Base-by-base conservation (phyloP, 2,329 filamentous ascomycete genomes). In the Tetracladium maxilliforme region DNA sequence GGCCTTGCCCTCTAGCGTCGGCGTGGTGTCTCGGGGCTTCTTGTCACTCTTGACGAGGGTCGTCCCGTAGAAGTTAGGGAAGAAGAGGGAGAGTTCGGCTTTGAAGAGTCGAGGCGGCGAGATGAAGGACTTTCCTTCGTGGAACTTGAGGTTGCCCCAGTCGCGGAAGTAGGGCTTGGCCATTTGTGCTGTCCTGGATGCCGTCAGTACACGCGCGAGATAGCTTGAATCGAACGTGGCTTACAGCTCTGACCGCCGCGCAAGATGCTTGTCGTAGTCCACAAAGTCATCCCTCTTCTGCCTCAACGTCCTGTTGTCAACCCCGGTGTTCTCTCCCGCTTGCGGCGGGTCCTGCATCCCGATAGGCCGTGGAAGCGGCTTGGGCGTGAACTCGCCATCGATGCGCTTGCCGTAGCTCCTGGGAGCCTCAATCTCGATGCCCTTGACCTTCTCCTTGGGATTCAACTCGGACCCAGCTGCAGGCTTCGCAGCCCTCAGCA, bases 91-190 rank as follows among this genome's bases (percentile, higher is more conserved):
- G 25, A 73, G 65, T 19, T 92, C 81, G 35, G 65, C 65, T 42
- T 74, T 78, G 63, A 95, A 95, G 24, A 87, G 64, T n/a, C 77
- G 64, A 4, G 79, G 70, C 19, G 87, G 87, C 12, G 83, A 74
- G 25, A 87, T 58, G 54, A 94, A 98, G 14, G 83, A 83, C 53
- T 98, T 98, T 42, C 90, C 90, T 40, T 84, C 71, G 53, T 90
- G 75, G 36, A 75, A 66, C 26, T 64, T 62, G 50, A 94, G 68
- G 52, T 92, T 90, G 31, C 70, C 70, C 79, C 84, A 94, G 61
- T 98, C 87, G 48, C 84, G 79, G 57, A 93, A 98, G 53, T 98
- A 98, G 3, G 87, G 86, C 30, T 81, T 80, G 12, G 75, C 61
- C 43, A 92, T 75, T 47, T 83, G 72, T 37, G 69, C 64, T 22